Evolutionary conservation across 140 eudicot genomes (phyloP).

Genomic region (Bidens hawaiensis): DNA sequence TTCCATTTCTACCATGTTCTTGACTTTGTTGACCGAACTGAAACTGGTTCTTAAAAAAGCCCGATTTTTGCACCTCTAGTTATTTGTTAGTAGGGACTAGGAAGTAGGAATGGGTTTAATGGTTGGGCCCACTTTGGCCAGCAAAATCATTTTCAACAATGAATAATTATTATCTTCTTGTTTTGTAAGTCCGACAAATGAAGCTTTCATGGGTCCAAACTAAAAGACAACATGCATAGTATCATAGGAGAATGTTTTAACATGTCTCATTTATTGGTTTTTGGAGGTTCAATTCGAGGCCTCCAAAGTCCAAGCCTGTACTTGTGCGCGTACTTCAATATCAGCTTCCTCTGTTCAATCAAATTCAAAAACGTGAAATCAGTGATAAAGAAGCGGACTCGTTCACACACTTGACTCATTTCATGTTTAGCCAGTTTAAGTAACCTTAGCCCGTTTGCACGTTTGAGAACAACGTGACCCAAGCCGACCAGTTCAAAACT

Average conservation of each 20-base stretch:
- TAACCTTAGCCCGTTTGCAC: neutral
- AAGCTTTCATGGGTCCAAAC: neutral
- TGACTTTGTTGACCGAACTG: neutral
- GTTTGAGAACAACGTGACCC: neutral
- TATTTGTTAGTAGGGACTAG: too few species aligned
- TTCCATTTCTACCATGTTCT: too few species aligned
- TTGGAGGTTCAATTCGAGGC: conserved; percentile 64
- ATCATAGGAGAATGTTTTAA: neutral
- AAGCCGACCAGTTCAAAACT: neutral
- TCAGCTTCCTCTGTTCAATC: conserved; percentile 86
- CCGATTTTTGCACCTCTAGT: too few species aligned
- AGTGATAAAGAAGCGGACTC: neutral
- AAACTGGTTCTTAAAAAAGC: too few species aligned
- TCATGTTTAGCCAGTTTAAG: neutral
- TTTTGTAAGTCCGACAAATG: neutral
- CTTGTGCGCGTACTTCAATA: conserved; percentile 79
- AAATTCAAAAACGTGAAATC: neutral
- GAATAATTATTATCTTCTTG: neutral
- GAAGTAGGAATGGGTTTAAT: too few species aligned
- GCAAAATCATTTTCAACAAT: neutral
- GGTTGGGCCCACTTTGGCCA: too few species aligned
- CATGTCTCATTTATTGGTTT: conserved; percentile 21
- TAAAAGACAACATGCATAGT: neutral
- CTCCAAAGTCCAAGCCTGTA: conserved; percentile 96
- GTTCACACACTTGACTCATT: neutral